A percentile compares a stretch with the other conserved stretches of the same genome.
phyloP scores from a whole-genome alignment of 31 red algal genomes.

The Bonnemaisonia californica region DNA sequence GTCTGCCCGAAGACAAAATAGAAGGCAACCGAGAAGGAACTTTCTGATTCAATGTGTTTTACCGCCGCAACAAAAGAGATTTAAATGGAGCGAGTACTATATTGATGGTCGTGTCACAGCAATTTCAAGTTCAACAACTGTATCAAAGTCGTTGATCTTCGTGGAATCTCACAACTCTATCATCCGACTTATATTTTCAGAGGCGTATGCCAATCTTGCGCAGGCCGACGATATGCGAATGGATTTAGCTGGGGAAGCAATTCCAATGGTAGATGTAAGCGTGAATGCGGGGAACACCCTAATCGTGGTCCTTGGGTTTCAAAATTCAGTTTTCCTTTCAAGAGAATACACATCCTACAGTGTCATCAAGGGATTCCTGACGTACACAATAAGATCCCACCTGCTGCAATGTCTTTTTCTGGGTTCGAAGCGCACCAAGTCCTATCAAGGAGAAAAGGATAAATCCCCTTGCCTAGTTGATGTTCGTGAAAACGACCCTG shows the following conservation, averaged over 20 bases:
- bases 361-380: slow-evolving; percentile 37
- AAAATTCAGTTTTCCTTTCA: slow-evolving; percentile 36
- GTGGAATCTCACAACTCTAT: neutral
- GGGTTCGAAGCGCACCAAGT: neutral
- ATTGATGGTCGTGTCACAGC: neutral
- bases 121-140: neutral
- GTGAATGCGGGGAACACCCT: too few relatives aligned
- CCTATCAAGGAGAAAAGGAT: neutral
- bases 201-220: too few relatives aligned
- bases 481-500: slow-evolving; percentile 4
- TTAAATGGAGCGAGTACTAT: neutral
- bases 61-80: neutral
- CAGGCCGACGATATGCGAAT: too few relatives aligned
- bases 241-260: too few relatives aligned
- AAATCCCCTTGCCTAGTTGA: slow-evolving; percentile 39
- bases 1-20: neutral
- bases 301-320: slow-evolving; percentile 11
- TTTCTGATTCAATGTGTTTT: neutral
- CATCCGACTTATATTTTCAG: neutral
- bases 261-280: too few relatives aligned
- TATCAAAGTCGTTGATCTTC: neutral
- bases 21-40: neutral
- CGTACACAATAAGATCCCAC: slow-evolving; percentile 69
- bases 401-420: slow-evolving; percentile 51
- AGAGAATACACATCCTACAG: slow-evolving; percentile 72